Percentiles rank a stretch among this genome's conserved stretches.
These are phyloP conservation scores for Brassica nigra DNA, from an alignment of 345 rosid genomes.

Conservation along the genomic window DNA sequence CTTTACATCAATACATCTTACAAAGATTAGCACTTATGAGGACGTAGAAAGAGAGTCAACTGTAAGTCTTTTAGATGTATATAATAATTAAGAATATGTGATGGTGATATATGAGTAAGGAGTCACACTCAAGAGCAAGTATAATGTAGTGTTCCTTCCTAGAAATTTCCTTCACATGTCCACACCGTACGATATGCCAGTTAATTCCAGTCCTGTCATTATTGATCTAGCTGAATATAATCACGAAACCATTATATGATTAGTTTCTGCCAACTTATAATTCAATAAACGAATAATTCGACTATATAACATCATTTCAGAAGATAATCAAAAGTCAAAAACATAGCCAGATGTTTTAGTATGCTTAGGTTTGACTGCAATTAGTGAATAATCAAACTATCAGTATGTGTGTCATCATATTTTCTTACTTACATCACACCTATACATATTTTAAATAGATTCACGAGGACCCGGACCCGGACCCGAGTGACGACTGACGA, in stretches of 20 bases:
- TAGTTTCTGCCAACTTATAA: not conserved
- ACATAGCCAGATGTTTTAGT: not conserved
- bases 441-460: too few species aligned
- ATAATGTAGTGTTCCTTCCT: conserved; percentile 18
- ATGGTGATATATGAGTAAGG: conserved; percentile 10
- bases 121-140: conserved; percentile 28
- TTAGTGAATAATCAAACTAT: too few species aligned
- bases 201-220: conserved; percentile 28
- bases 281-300: not conserved
- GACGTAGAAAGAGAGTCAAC: not conserved
- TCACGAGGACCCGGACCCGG: not conserved
- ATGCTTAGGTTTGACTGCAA: not conserved
- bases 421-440: too few species aligned
- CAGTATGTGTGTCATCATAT: too few species aligned
- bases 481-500: conserved; percentile 5
- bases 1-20: not conserved
- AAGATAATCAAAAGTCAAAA: not conserved
- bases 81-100: not conserved
- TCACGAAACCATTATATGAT: not conserved
- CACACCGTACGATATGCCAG: conserved; percentile 21
- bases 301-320: not conserved
- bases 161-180: conserved; percentile 38
- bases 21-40: not conserved
- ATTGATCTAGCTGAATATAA: conserved; percentile 16
- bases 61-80: not conserved